Conservation (phyloP, 2,329 filamentous ascomycete genomes). For the Nothophaeocryptopus gaeumannii region DNA sequence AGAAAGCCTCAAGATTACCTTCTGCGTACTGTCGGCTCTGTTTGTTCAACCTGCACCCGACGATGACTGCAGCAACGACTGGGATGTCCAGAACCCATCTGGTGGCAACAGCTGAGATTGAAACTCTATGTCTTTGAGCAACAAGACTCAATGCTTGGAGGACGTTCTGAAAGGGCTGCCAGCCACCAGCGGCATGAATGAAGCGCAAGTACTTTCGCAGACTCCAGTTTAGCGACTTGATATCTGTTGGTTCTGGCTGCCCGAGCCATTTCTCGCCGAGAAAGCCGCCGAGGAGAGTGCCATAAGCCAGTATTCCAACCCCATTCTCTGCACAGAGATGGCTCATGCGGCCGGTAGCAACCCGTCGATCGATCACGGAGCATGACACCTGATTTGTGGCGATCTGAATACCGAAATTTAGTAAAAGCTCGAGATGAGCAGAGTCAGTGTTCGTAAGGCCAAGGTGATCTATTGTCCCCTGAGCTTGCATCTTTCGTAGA, state of each 20-base stretch:
- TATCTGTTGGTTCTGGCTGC: neutral
- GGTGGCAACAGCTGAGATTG: slow-evolving; percentile 3
- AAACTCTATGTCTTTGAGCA: neutral
- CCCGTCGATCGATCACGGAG: neutral
- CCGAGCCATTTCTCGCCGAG: slow-evolving; percentile 1
- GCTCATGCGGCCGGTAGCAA: neutral
- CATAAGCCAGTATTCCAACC: slow-evolving; percentile 1
- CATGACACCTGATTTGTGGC: slow-evolving; percentile 5
- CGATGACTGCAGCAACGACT: neutral
- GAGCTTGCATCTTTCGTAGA: neutral
- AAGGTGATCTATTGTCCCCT: slow-evolving; percentile 1
- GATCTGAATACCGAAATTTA: neutral
- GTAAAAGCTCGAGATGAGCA: slow-evolving; percentile 1
- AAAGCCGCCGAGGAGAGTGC: slow-evolving; percentile 1
- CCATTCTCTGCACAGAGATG: neutral
- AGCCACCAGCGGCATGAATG: slow-evolving; percentile 2
- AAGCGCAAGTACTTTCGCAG: slow-evolving; percentile 4
- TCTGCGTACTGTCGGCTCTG: neutral
- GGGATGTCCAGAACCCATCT: slow-evolving; percentile 2
- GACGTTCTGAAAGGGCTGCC: slow-evolving; percentile 1
- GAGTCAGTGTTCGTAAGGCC: slow-evolving; percentile 1
- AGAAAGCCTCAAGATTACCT: neutral
- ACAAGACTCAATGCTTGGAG: neutral
- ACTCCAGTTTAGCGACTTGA: slow-evolving; percentile 1
- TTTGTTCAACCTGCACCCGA: neutral